Evolutionary conservation across 2,329 filamentous ascomycete species (phyloP).

Genomic region (Hypoxylon sp.): DNA sequence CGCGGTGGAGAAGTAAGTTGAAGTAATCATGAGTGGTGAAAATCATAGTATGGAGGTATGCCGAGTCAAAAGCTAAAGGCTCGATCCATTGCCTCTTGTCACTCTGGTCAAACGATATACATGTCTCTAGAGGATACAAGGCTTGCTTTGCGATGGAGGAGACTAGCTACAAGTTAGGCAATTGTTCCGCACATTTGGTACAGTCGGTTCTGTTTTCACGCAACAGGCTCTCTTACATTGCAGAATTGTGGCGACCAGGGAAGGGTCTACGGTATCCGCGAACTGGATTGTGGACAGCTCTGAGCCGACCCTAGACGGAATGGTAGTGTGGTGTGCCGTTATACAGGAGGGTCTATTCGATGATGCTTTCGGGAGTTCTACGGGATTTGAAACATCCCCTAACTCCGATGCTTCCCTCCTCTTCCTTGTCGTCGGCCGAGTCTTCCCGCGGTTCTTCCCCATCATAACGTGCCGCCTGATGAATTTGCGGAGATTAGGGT

Average conservation of each 20-base stretch:
- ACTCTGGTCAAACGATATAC: slow-evolving; percentile 35
- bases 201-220: neutral
- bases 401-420: neutral
- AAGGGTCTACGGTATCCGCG: slow-evolving; percentile 28
- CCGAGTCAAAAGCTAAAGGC: slow-evolving; percentile 29
- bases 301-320: slow-evolving; percentile 15
- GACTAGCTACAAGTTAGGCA: slow-evolving; percentile 19
- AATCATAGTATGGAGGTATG: slow-evolving; percentile 34
- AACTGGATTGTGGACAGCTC: slow-evolving; percentile 20
- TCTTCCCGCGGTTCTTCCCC: slow-evolving; percentile 16
- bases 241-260: slow-evolving; percentile 21
- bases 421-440: slow-evolving; percentile 6
- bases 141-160: slow-evolving; percentile 38
- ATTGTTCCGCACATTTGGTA: neutral
- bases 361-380: neutral
- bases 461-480: slow-evolving; percentile 16
- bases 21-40: slow-evolving; percentile 31
- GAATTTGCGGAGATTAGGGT: slow-evolving; percentile 15
- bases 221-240: slow-evolving; percentile 13
- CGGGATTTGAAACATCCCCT: neutral
- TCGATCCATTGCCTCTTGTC: slow-evolving; percentile 36
- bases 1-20: slow-evolving; percentile 8
- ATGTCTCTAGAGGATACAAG: slow-evolving; percentile 33
- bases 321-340: neutral
- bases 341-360: neutral